Evolutionary conservation across 495 filamentous ascomycete species (phyloP), one percentile per base, ranked within the genome.

Genomic region (Chaetomium cochliodes): DNA sequence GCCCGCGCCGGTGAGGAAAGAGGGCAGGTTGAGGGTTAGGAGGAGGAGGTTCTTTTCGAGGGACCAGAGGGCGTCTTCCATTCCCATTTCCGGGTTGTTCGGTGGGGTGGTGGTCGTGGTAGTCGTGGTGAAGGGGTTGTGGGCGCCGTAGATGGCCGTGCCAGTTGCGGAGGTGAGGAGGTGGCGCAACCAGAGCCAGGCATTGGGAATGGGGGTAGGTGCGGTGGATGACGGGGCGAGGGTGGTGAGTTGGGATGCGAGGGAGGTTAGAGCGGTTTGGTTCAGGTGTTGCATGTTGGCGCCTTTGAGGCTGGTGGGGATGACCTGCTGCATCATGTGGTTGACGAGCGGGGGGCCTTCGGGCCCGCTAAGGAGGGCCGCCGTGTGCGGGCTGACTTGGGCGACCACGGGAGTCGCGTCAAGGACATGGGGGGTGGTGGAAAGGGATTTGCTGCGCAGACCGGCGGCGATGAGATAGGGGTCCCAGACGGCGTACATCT

Each of bases 401-500:
- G 30, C 12, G 0, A 63, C 9, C 6, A n/a, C n/a, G 18, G 51
- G 30, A 4, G 55, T 53, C 2, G 37, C 53, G 23, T 39, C 33
- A 23, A 47, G 3, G 28, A 60, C 42, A 15, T 63, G 58, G 18
- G 67, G 67, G 4, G 5, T 54, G 2, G 49, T 52, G 6, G 65
- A 67, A 22, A 70, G 65, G 18, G 55, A 16, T 25, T 65, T 70
- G 59, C n/a, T 65, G 8, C 55, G 46, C 51, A 67, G 44, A 12
- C 62, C 65, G n/a, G 68, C 53, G 11, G 68, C 20, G 55, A 65
- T 54, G 3, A 67, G 53, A 4, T 50, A 13, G 1, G 68, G 70
- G 42, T 67, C 65, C 60, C 63, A 69, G 33, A 72, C 54, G 42
- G 63, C 70, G 49, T 72, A 72, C 37, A 72, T 28, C 49, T 69